Percentiles rank a stretch among this genome's conserved stretches.
These are phyloP conservation scores for Penicillium frequentans DNA, from an alignment of 2,329 filamentous ascomycete species.

Conservation along the genomic window DNA sequence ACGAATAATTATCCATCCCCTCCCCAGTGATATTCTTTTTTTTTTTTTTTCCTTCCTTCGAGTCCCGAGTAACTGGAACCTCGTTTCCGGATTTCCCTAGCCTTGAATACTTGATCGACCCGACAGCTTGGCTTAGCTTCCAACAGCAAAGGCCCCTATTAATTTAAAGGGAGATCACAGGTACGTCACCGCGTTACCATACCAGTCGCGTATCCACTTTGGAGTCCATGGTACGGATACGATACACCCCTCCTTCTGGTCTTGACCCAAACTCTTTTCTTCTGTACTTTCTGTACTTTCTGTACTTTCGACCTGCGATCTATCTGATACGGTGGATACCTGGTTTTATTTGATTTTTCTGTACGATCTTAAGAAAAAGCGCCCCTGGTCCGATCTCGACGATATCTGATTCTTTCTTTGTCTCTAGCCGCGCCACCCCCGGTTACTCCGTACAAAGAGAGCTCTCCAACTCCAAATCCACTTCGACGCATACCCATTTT, in stretches of 20 bases:
- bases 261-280: not conserved
- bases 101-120: constrained; percentile 1
- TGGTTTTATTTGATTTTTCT: not conserved
- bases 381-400: constrained; percentile 14
- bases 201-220: not conserved
- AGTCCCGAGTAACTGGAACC: constrained; percentile 7
- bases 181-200: not conserved
- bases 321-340: constrained; percentile 18
- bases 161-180: not conserved
- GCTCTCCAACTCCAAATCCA: constrained; percentile 7
- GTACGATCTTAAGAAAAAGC: constrained; percentile 1
- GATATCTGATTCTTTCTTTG: constrained; percentile 21
- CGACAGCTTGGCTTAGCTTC: constrained; percentile 6
- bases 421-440: constrained; percentile 18
- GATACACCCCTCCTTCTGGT: not conserved
- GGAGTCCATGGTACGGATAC: not conserved
- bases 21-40: constrained; percentile 7
- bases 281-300: constrained; percentile 4
- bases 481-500: constrained; percentile 14
- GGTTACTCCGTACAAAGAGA: constrained; percentile 5
- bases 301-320: constrained; percentile 14
- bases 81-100: not conserved
- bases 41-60: not conserved
- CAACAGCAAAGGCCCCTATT: not conserved
- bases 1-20: constrained; percentile 3